Percentiles rank a stretch among this genome's conserved stretches.
phyloP scores from a whole-genome alignment of 202 grass and related monocot genomes.

The Setaria italica region DNA sequence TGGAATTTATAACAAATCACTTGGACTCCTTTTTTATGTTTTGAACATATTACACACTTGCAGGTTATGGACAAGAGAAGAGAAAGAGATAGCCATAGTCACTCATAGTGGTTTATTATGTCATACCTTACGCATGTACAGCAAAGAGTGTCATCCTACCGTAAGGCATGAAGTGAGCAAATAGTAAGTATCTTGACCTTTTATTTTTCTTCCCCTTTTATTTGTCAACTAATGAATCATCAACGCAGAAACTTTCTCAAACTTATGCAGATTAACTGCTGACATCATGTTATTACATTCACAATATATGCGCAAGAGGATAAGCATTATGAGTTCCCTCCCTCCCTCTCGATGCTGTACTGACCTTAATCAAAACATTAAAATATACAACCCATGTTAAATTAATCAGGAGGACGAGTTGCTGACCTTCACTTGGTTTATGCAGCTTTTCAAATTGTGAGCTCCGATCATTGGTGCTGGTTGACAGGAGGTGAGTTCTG shows the following conservation, averaged over 20 bases:
- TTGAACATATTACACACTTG: slow-evolving; percentile 10
- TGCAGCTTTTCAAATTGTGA: slow-evolving; percentile 92
- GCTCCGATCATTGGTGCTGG: slow-evolving; percentile 80
- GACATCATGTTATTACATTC: slow-evolving; percentile 10
- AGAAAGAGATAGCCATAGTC: slow-evolving; percentile 87
- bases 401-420: not conserved
- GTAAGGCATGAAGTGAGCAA: slow-evolving; percentile 62
- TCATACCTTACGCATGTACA: slow-evolving; percentile 71
- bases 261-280: not conserved
- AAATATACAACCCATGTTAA: slow-evolving; percentile 3
- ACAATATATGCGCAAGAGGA: not conserved
- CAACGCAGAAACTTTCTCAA: not conserved
- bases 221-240: not conserved
- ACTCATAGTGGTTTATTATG: slow-evolving; percentile 82
- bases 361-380: not conserved
- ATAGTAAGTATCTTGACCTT: slow-evolving; percentile 58
- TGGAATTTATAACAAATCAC: not conserved
- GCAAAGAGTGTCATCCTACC: slow-evolving; percentile 68
- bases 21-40: not conserved
- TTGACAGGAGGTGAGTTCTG: slow-evolving; percentile 75
- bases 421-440: slow-evolving; percentile 39
- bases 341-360: not conserved
- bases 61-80: slow-evolving; percentile 96
- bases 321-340: not conserved
- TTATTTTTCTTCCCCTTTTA: not conserved